A percentile compares a stretch with the other conserved stretches of the same genome.
Conservation (phyloP, 805 yeast genomes). For the Candida germanica region DNA sequence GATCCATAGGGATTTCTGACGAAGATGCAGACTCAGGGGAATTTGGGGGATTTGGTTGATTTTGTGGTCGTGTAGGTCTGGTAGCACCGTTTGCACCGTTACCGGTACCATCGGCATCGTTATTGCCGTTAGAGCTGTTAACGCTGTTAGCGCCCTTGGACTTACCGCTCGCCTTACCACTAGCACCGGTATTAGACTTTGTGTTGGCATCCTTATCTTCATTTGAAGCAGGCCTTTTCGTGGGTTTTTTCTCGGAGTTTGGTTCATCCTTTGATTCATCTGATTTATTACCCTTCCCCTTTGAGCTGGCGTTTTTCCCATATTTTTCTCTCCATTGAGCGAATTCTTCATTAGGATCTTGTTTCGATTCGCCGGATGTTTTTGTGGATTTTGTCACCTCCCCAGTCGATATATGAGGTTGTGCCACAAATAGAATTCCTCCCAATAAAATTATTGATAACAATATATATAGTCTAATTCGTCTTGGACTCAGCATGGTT, state of each 20-base stretch:
- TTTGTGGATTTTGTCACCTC: background rate
- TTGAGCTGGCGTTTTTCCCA: slow-evolving; percentile 1
- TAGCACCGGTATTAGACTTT: background rate
- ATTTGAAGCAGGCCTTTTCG: background rate
- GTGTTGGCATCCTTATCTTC: background rate
- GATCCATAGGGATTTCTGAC: slow-evolving; percentile 9
- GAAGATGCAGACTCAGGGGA: background rate
- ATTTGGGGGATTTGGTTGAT: background rate
- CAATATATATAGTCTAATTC: slow-evolving; percentile 8
- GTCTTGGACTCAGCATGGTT: slow-evolving; percentile 8
- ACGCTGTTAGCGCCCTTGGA: background rate
- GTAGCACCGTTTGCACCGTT: background rate
- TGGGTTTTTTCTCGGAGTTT: background rate
- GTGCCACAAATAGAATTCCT: background rate
- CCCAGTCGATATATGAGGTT: background rate
- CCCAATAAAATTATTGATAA: slow-evolving; percentile 2
- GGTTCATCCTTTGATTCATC: background rate
- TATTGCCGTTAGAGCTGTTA: background rate
- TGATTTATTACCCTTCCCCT: background rate
- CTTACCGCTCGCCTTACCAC: background rate
- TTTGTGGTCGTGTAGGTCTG: background rate
- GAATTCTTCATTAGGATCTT: slow-evolving; percentile 8
- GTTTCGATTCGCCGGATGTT: too few relatives aligned
- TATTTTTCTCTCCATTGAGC: slow-evolving; percentile 9
- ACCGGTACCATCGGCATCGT: background rate